Percentiles rank a stretch among this genome's conserved stretches.
These are phyloP conservation scores for Aureobasidium vineae DNA, from an alignment of 2,329 filamentous ascomycete genomes.

Conservation along the genomic window DNA sequence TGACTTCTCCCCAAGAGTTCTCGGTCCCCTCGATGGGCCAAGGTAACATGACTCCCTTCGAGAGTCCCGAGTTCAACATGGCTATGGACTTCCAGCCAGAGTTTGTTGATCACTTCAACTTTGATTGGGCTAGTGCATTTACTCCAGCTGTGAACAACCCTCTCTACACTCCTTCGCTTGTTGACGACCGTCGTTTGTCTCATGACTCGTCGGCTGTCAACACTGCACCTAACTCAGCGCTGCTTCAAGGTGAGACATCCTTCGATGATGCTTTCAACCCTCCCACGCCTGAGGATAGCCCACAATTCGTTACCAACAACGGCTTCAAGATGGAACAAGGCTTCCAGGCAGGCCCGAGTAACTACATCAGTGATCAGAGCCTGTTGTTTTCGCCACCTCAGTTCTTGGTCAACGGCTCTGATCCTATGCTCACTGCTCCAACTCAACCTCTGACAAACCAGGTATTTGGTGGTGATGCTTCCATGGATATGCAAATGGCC, in stretches of 20 bases:
- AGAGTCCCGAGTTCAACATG: slow-evolving; percentile 36
- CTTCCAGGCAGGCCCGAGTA: not conserved
- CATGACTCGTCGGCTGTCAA: slow-evolving; percentile 19
- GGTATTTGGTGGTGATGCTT: not conserved
- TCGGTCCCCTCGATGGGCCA: slow-evolving; percentile 39
- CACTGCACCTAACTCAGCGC: slow-evolving; percentile 43
- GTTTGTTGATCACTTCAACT: slow-evolving; percentile 40
- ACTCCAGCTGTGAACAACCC: slow-evolving; percentile 31
- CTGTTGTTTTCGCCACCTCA: slow-evolving; percentile 14
- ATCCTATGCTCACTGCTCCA: slow-evolving; percentile 11
- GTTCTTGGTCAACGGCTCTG: slow-evolving; percentile 2
- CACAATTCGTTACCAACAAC: not conserved
- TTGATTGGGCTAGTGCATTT: slow-evolving; percentile 32
- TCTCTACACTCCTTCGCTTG: slow-evolving; percentile 39
- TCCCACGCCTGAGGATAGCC: slow-evolving; percentile 54
- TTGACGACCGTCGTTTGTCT: slow-evolving; percentile 36
- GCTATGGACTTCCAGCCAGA: slow-evolving; percentile 36
- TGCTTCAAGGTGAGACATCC: slow-evolving; percentile 40
- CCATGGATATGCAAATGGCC: slow-evolving; percentile 4
- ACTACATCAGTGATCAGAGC: slow-evolving; percentile 21
- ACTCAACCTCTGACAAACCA: not conserved
- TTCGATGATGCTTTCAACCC: slow-evolving; percentile 53
- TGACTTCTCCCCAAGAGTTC: slow-evolving; percentile 35
- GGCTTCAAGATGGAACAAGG: slow-evolving; percentile 7
- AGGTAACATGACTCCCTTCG: slow-evolving; percentile 31